phyloP scores from a whole-genome alignment of 2,329 filamentous ascomycete species.

The Aspergillus tubingensis region DNA sequence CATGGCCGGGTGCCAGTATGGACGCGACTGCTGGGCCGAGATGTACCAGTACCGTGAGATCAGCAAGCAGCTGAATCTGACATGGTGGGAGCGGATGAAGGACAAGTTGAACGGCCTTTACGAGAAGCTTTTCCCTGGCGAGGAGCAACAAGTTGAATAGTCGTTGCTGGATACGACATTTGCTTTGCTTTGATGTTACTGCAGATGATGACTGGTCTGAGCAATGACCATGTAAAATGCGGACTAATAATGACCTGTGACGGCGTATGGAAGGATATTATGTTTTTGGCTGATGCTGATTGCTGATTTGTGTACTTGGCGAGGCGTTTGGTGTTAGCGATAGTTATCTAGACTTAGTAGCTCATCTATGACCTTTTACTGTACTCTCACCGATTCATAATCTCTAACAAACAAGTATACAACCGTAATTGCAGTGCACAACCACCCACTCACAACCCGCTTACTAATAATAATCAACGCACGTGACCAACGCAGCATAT shows the following conservation, averaged over 20 bases:
- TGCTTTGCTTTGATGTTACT: neutral
- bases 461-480: neutral
- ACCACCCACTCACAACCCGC: neutral
- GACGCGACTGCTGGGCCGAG: conserved; percentile 94
- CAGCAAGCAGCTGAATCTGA: conserved; percentile 86
- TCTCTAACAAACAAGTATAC: no score
- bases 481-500: no score
- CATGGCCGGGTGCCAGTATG: conserved; percentile 98
- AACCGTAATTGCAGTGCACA: no score
- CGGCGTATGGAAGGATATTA: neutral
- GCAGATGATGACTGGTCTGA: neutral
- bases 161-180: neutral
- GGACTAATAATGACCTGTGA: neutral
- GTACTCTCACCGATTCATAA: neutral
- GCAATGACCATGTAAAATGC: neutral
- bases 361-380: neutral
- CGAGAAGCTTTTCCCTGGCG: conserved; percentile 21
- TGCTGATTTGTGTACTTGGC: neutral
- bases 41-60: conserved; percentile 95
- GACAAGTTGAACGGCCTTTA: conserved; percentile 29
- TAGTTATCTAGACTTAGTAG: neutral
- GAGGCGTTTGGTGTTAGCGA: neutral
- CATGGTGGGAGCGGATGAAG: conserved; percentile 68
- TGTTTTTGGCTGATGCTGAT: no score
- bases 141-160: conserved; percentile 6